Evolutionary conservation across 1,284 basidiomycete genomes (phyloP).

Genomic region (Cutaneotrichosporon cutaneum): DNA sequence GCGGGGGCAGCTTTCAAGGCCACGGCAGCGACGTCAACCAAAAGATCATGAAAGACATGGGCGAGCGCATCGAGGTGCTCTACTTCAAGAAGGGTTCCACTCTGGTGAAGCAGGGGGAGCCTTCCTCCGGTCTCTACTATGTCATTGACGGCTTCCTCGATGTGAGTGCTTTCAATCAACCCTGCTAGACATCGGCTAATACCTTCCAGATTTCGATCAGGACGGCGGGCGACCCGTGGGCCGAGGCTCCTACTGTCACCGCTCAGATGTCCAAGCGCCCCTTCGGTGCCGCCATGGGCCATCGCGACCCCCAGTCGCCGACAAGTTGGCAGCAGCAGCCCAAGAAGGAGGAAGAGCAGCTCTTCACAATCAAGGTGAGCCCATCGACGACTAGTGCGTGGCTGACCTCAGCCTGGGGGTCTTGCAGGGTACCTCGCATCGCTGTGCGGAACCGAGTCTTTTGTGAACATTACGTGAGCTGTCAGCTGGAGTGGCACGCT

Average conservation of each 20-base stretch:
- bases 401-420: conserved; percentile 73
- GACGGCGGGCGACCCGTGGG: conserved; percentile 14
- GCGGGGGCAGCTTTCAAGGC: conserved; percentile 51
- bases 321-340: not conserved
- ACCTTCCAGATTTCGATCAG: conserved; percentile 11
- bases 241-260: not conserved
- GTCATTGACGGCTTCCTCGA: conserved; percentile 98
- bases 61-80: conserved; percentile 94
- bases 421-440: conserved; percentile 98
- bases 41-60: conserved; percentile 62
- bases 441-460: conserved; percentile 85
- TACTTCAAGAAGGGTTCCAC: conserved; percentile 86
- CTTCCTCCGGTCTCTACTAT: conserved; percentile 78
- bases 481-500: not conserved
- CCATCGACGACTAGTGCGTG: not conserved
- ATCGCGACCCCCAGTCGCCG: conserved; percentile 22
- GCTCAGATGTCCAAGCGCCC: conserved; percentile 26
- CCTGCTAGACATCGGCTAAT: conserved; percentile 22
- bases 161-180: conserved; percentile 57
- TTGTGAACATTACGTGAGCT: conserved; percentile 73
- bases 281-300: conserved; percentile 43
- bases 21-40: conserved; percentile 28
- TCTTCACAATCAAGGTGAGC: conserved; percentile 79
- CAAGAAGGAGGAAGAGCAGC: conserved; percentile 55
- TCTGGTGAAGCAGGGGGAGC: conserved; percentile 85